A percentile compares a stretch with the other conserved stretches of the same genome.
phyloP scores from a whole-genome alignment of 805 yeast genomes.

The Kuraishia ogatae region DNA sequence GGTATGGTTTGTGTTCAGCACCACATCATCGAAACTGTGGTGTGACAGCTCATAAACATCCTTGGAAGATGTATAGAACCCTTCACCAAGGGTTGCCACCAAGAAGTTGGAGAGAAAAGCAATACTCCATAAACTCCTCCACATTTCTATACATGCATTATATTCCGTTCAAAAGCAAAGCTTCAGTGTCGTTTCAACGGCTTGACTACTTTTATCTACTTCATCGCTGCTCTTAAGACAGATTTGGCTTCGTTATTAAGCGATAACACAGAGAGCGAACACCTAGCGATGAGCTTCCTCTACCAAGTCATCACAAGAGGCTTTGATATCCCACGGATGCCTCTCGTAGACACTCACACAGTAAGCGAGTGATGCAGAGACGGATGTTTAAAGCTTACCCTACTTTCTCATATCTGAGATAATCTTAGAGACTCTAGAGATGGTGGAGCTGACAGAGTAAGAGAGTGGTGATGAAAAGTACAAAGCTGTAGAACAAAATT shows the following conservation, averaged over 20 bases:
- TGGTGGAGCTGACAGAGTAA: neutral
- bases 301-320: neutral
- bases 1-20: constrained; percentile 65
- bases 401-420: neutral
- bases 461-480: neutral
- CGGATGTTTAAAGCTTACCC: neutral
- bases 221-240: neutral
- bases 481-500: neutral
- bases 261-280: neutral
- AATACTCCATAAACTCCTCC: neutral
- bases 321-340: neutral
- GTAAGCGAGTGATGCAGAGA: neutral
- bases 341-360: neutral
- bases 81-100: constrained; percentile 6
- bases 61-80: constrained; percentile 29
- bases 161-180: too few species aligned
- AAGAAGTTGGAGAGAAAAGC: neutral
- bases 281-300: neutral
- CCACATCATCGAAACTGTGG: constrained; percentile 54
- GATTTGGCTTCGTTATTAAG: neutral
- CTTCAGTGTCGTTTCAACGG: neutral
- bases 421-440: neutral
- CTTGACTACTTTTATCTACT: neutral
- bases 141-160: neutral
- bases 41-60: constrained; percentile 50